These are phyloP conservation scores for Oryza officinalis DNA, from an alignment of 176 grass and related monocot species.

Conservation along the genomic window DNA sequence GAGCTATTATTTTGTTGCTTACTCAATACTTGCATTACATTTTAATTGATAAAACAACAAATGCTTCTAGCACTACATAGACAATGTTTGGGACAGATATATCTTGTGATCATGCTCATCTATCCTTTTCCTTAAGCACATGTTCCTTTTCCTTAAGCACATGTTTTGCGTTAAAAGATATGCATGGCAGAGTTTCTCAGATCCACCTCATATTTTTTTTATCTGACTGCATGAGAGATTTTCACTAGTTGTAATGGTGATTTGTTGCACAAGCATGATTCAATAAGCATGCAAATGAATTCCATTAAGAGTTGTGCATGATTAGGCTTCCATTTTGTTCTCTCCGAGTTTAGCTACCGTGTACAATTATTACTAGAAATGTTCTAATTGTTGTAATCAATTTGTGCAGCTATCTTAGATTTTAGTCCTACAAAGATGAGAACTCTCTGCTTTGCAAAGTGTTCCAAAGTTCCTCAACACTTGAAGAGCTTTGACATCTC, in stretches of 20 bases:
- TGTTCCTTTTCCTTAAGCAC: neutral
- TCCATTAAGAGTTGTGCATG: neutral
- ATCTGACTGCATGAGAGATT: neutral
- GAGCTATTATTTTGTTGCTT: neutral
- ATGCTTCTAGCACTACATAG: neutral
- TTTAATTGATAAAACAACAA: neutral
- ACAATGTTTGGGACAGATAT: neutral
- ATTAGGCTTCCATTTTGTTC: neutral
- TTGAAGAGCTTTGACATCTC: neutral
- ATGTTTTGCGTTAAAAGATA: neutral
- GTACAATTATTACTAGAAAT: neutral
- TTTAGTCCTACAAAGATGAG: slow-evolving; percentile 2
- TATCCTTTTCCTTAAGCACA: neutral
- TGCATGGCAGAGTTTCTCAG: neutral
- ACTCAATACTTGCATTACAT: neutral
- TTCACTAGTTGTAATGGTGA: neutral
- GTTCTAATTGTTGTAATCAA: slow-evolving; percentile 24
- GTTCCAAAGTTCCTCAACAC: neutral
- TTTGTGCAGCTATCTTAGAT: slow-evolving; percentile 25
- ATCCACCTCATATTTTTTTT: neutral
- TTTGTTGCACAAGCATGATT: neutral
- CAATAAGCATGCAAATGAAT: neutral
- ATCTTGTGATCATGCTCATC: neutral
- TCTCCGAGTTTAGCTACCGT: neutral
- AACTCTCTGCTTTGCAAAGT: neutral